Evolutionary conservation across 176 grass and related monocot genomes (phyloP).

Genomic region (Avena atlantica): DNA sequence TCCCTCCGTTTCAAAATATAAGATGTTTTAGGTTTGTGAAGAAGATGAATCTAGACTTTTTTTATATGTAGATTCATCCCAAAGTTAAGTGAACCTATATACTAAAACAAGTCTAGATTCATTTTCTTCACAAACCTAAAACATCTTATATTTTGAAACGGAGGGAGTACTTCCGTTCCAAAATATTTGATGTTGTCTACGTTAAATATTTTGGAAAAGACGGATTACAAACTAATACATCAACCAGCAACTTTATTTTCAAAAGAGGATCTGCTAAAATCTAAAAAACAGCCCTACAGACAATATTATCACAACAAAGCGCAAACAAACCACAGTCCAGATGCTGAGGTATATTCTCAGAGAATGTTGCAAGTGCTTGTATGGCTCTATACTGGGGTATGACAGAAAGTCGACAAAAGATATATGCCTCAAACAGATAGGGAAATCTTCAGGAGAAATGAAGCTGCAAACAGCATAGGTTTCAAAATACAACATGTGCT

Average conservation of each 20-base stretch:
- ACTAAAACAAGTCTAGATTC: too few species aligned
- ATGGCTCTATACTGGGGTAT: not conserved
- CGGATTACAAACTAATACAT: not conserved
- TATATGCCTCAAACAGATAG: not conserved
- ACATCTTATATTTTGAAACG: too few species aligned
- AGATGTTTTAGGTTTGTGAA: too few species aligned
- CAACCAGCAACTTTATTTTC: not conserved
- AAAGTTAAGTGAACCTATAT: too few species aligned
- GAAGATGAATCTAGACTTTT: too few species aligned
- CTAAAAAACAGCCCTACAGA: not conserved
- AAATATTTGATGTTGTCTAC: too few species aligned
- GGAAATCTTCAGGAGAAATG: not conserved
- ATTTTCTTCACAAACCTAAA: too few species aligned
- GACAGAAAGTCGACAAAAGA: too few species aligned
- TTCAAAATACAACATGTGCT: not conserved
- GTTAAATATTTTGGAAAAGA: too few species aligned
- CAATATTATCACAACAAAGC: not conserved
- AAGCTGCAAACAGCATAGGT: not conserved
- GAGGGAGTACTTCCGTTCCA: too few species aligned
- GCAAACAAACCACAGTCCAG: not conserved
- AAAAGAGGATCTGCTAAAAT: not conserved
- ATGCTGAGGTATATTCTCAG: not conserved
- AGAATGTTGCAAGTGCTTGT: not conserved
- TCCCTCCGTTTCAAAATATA: too few species aligned
- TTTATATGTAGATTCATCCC: too few species aligned